Base-by-base conservation (phyloP, 768 basidiomycete species). In the Trametes punicea region DNA sequence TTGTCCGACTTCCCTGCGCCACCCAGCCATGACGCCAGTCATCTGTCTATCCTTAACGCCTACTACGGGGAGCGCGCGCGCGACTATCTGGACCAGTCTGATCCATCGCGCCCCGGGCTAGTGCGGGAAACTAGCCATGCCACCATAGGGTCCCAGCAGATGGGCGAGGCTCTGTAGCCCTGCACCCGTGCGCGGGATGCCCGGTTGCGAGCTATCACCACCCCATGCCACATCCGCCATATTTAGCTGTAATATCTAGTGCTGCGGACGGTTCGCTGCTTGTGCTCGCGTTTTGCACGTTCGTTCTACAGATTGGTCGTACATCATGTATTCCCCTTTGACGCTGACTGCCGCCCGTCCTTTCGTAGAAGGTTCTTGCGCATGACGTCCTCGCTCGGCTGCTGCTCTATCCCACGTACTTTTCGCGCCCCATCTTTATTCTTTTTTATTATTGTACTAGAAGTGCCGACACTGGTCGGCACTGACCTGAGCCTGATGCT, bases 1-100 rank as follows among this genome's bases (percentile, higher is more conserved):
- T 75, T 89, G 13, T 88, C 85, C 4, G 88, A 88, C 63, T 90
- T 90, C 65, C 88, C 87, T 1, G 70, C 70, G 8, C 87, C 87
- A 3, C 87, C 87, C 0, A 56, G 56, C 2, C 63, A 68, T 46
- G 62, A 69, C 25, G 62, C 64, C 39, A 66, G 67, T 34, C 74
- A 73, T 46, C 67, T 75, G 61, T 76, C 77, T 7, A 67, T 79
- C n/a, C 55, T 81, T 20, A 73, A 74, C 33, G 68, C 80, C 0
- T 80, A 75, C 56, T 75, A 76, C 59, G 75, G 77, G 27, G 64
- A 65, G 18, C 48, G 51, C 30, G 51, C 60, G 27, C 59, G 42
- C 46, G 42, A 56, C n/a, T 55, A 62, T 41, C 25, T 30, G 36
- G 54, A 62, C 30, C 47, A 57, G 7, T 47, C 36, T 20, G 47